Evolutionary conservation across 2,329 filamentous ascomycete species (phyloP).

Genomic region (Proliferodiscus dingleyae): DNA sequence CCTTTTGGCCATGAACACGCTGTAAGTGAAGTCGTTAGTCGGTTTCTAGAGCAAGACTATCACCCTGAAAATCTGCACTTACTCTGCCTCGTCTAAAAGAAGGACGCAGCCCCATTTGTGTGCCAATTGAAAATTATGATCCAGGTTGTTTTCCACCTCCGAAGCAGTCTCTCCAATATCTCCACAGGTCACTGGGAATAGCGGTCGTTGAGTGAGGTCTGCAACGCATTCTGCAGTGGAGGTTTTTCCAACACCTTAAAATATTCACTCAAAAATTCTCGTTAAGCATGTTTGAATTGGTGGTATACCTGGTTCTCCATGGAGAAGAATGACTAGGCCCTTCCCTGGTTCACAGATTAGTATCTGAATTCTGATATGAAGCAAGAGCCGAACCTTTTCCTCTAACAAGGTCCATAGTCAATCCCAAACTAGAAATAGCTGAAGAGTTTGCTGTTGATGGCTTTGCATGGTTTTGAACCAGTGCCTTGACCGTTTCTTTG

Average conservation of each 20-base stretch:
- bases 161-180: conserved; percentile 42
- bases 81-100: conserved; percentile 40
- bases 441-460: not conserved
- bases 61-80: too few relatives aligned
- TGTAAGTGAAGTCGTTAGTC: too few relatives aligned
- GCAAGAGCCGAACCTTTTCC: too few relatives aligned
- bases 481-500: not conserved
- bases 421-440: not conserved
- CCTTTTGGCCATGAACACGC: too few relatives aligned
- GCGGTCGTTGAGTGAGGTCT: conserved; percentile 9
- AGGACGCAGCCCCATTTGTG: conserved; percentile 44
- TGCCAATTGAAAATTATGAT: conserved; percentile 39
- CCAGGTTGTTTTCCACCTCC: conserved; percentile 39
- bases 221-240: conserved; percentile 8
- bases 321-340: not conserved
- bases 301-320: not conserved
- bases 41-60: not conserved
- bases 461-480: not conserved
- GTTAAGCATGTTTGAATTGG: not conserved
- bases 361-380: too few relatives aligned
- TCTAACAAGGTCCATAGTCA: not conserved
- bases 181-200: conserved; percentile 35
- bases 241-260: conserved; percentile 4
- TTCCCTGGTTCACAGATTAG: too few relatives aligned
- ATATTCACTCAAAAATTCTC: not conserved